Evolutionary conservation across 345 rosid species (phyloP).

Genomic region (Corymbia maculata): DNA sequence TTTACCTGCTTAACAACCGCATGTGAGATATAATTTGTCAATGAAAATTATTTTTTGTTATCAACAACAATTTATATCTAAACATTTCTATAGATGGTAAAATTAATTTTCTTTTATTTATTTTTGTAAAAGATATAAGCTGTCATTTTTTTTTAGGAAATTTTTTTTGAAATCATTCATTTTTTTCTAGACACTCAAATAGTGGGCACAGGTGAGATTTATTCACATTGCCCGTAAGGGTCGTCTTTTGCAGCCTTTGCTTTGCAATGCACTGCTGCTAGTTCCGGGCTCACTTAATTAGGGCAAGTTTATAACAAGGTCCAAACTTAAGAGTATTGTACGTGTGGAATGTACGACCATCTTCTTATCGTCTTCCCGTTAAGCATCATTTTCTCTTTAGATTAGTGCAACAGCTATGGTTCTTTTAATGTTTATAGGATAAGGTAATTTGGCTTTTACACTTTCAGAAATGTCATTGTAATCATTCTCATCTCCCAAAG

Average conservation of each 20-base stretch:
- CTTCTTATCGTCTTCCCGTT: neutral
- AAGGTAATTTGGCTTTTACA: neutral
- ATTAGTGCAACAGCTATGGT: neutral
- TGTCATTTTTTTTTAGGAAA: accelerated
- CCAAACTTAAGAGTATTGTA: neutral
- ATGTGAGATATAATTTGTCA: neutral
- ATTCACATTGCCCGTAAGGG: neutral
- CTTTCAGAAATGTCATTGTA: neutral
- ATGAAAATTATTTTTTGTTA: neutral
- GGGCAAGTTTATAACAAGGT: neutral
- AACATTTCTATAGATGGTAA: accelerated
- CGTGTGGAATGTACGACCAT: neutral
- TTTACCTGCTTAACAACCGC: neutral
- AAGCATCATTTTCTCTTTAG: neutral
- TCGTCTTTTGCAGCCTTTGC: neutral
- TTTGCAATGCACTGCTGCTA: neutral
- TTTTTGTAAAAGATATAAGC: neutral
- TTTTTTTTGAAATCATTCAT: accelerated
- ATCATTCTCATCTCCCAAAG: neutral
- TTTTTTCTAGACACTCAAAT: accelerated
- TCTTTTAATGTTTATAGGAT: neutral
- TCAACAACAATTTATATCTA: neutral
- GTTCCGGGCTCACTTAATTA: neutral
- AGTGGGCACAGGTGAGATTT: neutral
- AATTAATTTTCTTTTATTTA: accelerated